Evolutionary conservation across 805 yeast species (phyloP), one percentile per base, ranked within the genome.

Genomic region (Metschnikowia corniflorae): DNA sequence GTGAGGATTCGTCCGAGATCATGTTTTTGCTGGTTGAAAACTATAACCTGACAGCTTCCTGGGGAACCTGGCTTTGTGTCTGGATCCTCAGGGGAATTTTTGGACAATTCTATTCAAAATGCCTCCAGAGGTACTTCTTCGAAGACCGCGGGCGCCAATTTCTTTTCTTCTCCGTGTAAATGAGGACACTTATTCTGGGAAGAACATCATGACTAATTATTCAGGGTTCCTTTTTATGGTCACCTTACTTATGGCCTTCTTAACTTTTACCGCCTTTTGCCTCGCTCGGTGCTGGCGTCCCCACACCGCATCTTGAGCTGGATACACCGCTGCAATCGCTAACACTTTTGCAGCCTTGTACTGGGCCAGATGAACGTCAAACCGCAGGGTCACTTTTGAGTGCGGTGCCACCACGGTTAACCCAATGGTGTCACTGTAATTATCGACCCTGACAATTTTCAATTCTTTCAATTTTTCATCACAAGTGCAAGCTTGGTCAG

Each of bases 1-100:
- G 96, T 91, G 98, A 91, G 97, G 98, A 93, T 88, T 89, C 96
- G 96, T 93, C 98, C 97, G 98, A 91, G 98, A 88, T 89, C 95
- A 95, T 91, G 97, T 93, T 86, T 91, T 91, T 91, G 98, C 98
- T 91, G 95, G 97, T 91, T 93, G 97, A 93, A 91, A 93, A 86
- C 89, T 86, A 79, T 80, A 82, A 84, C 93, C 89, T 78, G 91
- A 89, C 95, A 82, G 76, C 75, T 78, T 81, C 80, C 77, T 77
- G 47, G 48, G 24, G 56, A 57, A 47, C 53, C 39, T 41, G 49
- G 51, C 61, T 58, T 65, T 73, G 75, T 77, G 35, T 15, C 70
- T 63, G 52, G 60, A 57, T 57, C 61, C 61, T 61, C 66, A 51
- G 73, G 80, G 84, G 89, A 82, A 81, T 82, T 82, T 82, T 81